Evolutionary conservation across 768 basidiomycete species (phyloP).

Genomic region (Boletus pseudopeckii): DNA sequence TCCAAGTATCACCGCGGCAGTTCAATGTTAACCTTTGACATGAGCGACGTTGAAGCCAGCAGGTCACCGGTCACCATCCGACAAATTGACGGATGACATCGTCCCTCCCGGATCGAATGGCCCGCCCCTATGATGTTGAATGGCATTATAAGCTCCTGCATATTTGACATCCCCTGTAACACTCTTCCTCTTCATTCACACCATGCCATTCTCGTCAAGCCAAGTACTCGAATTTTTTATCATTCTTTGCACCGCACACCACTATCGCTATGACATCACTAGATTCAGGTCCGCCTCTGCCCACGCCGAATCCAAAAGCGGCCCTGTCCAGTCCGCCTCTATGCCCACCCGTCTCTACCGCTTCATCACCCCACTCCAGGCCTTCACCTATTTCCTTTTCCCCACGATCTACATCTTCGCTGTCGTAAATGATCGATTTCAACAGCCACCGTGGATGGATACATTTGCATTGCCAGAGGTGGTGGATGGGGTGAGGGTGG

Average conservation of each 20-base stretch:
- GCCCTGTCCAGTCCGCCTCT: constrained; percentile 2
- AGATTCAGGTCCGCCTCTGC: not conserved
- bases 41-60: no score
- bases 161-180: not conserved
- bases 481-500: not conserved
- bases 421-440: not conserved
- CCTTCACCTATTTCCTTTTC: not conserved
- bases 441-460: constrained; percentile 7
- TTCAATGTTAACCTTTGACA: no score
- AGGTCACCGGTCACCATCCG: no score
- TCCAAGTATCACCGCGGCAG: no score
- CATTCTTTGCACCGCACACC: not conserved
- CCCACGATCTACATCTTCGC: not conserved
- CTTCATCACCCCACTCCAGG: not conserved
- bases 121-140: not conserved
- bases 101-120: no score
- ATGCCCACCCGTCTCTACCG: not conserved
- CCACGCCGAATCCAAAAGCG: constrained; percentile 2
- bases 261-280: not conserved
- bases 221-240: constrained; percentile 4
- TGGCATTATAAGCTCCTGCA: not conserved
- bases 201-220: constrained; percentile 1
- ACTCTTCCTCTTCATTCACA: not conserved
- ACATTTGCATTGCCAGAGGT: not conserved
- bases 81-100: no score